A percentile compares a stretch with the other conserved stretches of the same genome.
Evolutionary conservation across 257 asterid genomes (phyloP).

Genomic region (Paulownia fortunei): DNA sequence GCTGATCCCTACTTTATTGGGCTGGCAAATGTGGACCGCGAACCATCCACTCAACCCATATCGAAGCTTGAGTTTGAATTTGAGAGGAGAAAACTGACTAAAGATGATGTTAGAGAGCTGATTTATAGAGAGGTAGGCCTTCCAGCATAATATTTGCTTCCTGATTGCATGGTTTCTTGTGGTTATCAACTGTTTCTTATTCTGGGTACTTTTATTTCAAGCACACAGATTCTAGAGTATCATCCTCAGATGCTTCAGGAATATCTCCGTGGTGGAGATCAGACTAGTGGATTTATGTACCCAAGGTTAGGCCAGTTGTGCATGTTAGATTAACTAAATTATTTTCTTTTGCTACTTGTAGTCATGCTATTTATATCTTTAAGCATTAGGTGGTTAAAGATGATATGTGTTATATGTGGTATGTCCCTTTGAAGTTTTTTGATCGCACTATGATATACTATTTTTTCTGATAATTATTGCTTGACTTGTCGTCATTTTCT

Average conservation of each 20-base stretch:
- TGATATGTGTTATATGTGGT: background rate
- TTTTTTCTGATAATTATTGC: background rate
- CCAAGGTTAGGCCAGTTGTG: constrained; percentile 69
- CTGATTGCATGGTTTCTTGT: constrained; percentile 18
- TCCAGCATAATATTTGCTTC: constrained; percentile 27
- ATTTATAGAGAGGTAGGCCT: constrained; percentile 70
- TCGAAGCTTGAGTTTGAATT: constrained; percentile 96
- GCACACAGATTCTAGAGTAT: constrained; percentile 88
- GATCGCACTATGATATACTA: background rate
- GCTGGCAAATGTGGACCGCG: constrained; percentile 82
- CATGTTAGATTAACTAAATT: background rate
- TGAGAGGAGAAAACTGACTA: constrained; percentile 83
- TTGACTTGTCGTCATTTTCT: background rate
- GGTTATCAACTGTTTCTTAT: constrained; percentile 20
- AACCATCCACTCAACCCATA: constrained; percentile 83
- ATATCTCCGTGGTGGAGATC: constrained; percentile 92
- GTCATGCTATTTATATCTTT: background rate
- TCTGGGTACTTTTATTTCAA: constrained; percentile 23
- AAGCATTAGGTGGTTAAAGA: constrained; percentile 2
- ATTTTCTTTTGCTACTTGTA: constrained; percentile 4
- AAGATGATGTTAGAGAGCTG: constrained; percentile 94
- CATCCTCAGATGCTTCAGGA: constrained; percentile 98
- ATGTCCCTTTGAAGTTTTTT: background rate
- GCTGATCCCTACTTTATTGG: constrained; percentile 81
- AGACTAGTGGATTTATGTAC: constrained; percentile 94